Base-by-base conservation (phyloP, 805 yeast species). In the Teunomyces panamensis region DNA sequence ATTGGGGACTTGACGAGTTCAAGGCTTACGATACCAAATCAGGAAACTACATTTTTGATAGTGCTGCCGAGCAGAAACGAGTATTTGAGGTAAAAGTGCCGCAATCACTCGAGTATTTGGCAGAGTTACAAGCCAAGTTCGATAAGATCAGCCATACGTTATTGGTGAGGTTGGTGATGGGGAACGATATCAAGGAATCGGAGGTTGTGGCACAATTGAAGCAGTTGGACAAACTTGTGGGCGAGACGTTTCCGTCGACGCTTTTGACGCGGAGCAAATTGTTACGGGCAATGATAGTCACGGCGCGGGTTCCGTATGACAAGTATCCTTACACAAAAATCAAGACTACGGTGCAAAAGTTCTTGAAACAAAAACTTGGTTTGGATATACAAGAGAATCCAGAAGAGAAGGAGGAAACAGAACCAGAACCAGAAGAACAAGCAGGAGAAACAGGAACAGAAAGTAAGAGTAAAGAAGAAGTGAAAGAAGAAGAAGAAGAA, bases 1-100 rank as follows among this genome's bases (percentile, higher is more conserved):
- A 73, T 57, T 73, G 78, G 78, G 78, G 78, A 5, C 48, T 72
- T 11, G 75, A 69, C 10, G 73, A 67, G n/a, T 60, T 67, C n/a
- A 48, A 58, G 10, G 56, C 49, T 3, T 67, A 56, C 46, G 57
- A 59, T 42, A 46, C 43, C 16, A 48, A 59, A 14, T 45, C 46
- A 27, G 72, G 71, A 2, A 64, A 72, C 54, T 71, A 61, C 51
- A 67, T 73, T 3, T 73, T 62, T 49, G 72, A 69, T 9, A 55
- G 62, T 30, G 60, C 57, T 39, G 45, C 54, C 24, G 65, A 68
- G 24, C 75, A 73, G 50, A 48, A 39, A 3, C 39, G 56, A 30
- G 49, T 48, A 5, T 65, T 69, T 34, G 52, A 49, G 13, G 44
- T 49, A 2, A 53, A 55, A 7, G 60, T 69, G 33, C 72, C 71